These are phyloP conservation scores for Mycena haematopus DNA, from an alignment of 768 basidiomycete genomes.

Conservation along the genomic window DNA sequence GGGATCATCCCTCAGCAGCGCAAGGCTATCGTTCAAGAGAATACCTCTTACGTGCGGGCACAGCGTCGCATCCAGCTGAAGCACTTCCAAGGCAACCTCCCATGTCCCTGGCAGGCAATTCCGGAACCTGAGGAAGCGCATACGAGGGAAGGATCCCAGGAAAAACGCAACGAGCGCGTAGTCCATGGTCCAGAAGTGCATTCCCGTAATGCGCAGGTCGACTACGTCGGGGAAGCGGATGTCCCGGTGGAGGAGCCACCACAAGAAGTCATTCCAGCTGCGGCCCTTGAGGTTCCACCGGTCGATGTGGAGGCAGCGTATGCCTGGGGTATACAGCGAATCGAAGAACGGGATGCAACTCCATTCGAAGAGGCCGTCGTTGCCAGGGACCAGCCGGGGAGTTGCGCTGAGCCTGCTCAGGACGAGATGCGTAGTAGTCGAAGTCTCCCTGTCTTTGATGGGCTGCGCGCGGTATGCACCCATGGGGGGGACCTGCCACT, in stretches of 20 bases:
- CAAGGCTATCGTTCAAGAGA: background rate
- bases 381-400: too few relatives aligned
- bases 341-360: conserved; percentile 11
- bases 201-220: conserved; percentile 14
- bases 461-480: too few relatives aligned
- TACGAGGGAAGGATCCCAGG: conserved; percentile 8
- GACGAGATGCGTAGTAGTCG: too few relatives aligned
- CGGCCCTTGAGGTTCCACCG: conserved; percentile 10
- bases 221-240: too few relatives aligned
- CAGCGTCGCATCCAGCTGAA: conserved; percentile 12
- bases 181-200: conserved; percentile 9
- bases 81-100: conserved; percentile 14
- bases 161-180: background rate
- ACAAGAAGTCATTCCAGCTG: conserved; percentile 1
- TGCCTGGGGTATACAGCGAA: conserved; percentile 9
- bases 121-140: conserved; percentile 2
- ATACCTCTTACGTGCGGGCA: conserved; percentile 8
- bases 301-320: conserved; percentile 16
- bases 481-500: too few relatives aligned
- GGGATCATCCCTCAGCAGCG: conserved; percentile 8
- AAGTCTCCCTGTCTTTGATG: too few relatives aligned
- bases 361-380: too few relatives aligned
- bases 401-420: too few relatives aligned
- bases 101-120: conserved; percentile 13
- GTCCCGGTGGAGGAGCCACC: too few relatives aligned